These are phyloP conservation scores for Penicillium atrosanguineum DNA, from an alignment of 495 filamentous ascomycete genomes.

Conservation along the genomic window DNA sequence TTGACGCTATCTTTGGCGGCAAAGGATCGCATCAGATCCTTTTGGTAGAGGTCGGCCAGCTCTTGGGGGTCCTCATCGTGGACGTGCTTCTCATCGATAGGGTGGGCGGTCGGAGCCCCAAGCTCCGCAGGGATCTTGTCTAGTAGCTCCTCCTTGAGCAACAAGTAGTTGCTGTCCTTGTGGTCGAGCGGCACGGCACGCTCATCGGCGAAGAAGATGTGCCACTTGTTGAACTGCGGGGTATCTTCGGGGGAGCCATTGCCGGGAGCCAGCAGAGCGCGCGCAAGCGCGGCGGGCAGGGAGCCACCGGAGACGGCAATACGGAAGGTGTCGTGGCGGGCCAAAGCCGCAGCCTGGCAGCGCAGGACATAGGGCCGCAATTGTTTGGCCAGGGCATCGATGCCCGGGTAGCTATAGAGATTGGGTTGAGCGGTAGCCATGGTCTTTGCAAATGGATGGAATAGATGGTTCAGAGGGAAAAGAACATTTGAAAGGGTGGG, in stretches of 20 bases:
- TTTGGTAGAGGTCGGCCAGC: constrained; percentile 90
- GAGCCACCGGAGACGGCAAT: constrained; percentile 93
- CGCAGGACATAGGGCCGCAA: constrained; percentile 79
- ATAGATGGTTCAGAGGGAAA: constrained; percentile 1
- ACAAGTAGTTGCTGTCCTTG: constrained; percentile 87
- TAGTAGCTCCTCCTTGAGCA: constrained; percentile 82
- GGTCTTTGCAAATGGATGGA: constrained; percentile 8
- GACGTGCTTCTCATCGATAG: constrained; percentile 70
- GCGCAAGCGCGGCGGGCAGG: constrained; percentile 79
- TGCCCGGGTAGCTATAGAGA: constrained; percentile 75
- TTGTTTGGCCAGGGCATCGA: constrained; percentile 64
- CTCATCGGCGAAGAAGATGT: constrained; percentile 98
- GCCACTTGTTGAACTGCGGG: constrained; percentile 82
- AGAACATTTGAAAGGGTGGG: background rate
- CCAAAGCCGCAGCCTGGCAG: constrained; percentile 72
- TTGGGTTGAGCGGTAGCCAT: constrained; percentile 62
- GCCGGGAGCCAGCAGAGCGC: constrained; percentile 66
- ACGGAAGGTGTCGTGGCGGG: constrained; percentile 81
- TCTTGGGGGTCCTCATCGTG: constrained; percentile 85
- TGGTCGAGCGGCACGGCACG: constrained; percentile 89
- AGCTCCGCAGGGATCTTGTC: constrained; percentile 73
- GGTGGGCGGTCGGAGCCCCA: constrained; percentile 66
- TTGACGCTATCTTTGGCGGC: constrained; percentile 84
- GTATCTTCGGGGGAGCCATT: constrained; percentile 57
- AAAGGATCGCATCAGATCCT: constrained; percentile 77